Conservation (phyloP, 805 yeast genomes). For the Ogataea pilisensis region DNA sequence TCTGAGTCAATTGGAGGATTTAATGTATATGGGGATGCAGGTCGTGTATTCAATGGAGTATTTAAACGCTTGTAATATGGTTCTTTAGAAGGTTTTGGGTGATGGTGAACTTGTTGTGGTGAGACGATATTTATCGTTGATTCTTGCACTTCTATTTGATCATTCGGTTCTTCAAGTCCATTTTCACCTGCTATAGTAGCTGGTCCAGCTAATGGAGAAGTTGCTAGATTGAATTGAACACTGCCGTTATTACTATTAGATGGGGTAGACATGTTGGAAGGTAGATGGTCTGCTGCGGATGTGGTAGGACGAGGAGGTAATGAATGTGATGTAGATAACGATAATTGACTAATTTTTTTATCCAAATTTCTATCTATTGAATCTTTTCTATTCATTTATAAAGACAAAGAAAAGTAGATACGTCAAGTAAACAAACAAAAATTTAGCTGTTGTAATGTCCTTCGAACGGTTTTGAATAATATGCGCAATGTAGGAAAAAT, state of each 20-base stretch:
- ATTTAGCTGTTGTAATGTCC: too few species aligned
- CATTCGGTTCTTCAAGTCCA: background rate
- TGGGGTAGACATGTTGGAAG: conserved; percentile 1
- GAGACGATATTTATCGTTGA: too few species aligned
- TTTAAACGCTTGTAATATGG: conserved; percentile 33
- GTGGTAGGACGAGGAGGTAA: background rate
- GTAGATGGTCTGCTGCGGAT: background rate
- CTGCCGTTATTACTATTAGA: background rate
- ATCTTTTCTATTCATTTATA: conserved; percentile 21
- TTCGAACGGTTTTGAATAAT: too few species aligned
- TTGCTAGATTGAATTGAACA: conserved; percentile 6
- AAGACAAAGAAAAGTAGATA: too few species aligned
- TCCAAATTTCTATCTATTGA: conserved; percentile 22
- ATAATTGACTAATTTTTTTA: conserved; percentile 9
- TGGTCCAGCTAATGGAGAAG: conserved; percentile 25
- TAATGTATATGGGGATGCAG: conserved; percentile 77
- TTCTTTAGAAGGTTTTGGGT: conserved; percentile 31
- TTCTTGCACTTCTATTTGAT: conserved; percentile 4
- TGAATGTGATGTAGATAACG: conserved; percentile 3
- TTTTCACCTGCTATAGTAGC: conserved; percentile 8
- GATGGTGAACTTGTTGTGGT: too few species aligned
- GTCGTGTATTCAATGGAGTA: conserved; percentile 69
- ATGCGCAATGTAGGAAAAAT: too few species aligned
- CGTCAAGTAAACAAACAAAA: too few species aligned
- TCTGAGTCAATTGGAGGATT: conserved; percentile 85